phyloP scores from a whole-genome alignment of 2,329 filamentous ascomycete genomes.

The Fusarium nygamai region DNA sequence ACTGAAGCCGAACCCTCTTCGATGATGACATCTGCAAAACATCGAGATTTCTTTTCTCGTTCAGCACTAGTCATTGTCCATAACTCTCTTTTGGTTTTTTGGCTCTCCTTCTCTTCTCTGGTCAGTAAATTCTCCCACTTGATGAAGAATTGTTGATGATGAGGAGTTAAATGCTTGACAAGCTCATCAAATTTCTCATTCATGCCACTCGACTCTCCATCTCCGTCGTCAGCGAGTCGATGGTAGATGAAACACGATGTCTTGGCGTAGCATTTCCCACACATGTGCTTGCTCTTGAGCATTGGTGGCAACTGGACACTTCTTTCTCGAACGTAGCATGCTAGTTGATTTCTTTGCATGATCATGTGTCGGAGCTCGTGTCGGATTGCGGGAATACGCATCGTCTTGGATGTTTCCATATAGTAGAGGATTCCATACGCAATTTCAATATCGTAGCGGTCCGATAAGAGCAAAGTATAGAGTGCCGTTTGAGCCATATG shows the following conservation, averaged over 20 bases:
- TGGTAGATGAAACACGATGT: constrained; percentile 93
- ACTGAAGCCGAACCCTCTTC: constrained; percentile 79
- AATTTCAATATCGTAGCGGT: constrained; percentile 94
- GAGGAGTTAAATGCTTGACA: constrained; percentile 78
- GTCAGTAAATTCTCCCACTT: constrained; percentile 96
- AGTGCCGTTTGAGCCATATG: constrained; percentile 95
- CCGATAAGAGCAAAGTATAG: constrained; percentile 91
- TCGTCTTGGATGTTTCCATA: constrained; percentile 87
- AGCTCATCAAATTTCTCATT: constrained; percentile 84
- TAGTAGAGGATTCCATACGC: constrained; percentile 94
- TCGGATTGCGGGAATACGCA: constrained; percentile 84
- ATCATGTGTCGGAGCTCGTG: constrained; percentile 96
- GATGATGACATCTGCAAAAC: constrained; percentile 88
- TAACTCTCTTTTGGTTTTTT: constrained; percentile 86
- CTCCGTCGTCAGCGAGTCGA: constrained; percentile 85
- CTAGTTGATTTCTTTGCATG: constrained; percentile 91
- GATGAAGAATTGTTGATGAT: constrained; percentile 84
- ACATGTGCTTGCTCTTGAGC: constrained; percentile 83
- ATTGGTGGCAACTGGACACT: constrained; percentile 84
- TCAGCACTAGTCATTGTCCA: constrained; percentile 96
- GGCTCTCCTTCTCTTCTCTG: constrained; percentile 90
- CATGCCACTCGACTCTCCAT: constrained; percentile 82
- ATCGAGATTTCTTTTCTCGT: constrained; percentile 87
- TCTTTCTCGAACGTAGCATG: constrained; percentile 84
- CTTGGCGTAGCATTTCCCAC: constrained; percentile 90